These are phyloP conservation scores for Colletotrichum eleusines DNA, from an alignment of 2,329 filamentous ascomycete species.

Conservation along the genomic window DNA sequence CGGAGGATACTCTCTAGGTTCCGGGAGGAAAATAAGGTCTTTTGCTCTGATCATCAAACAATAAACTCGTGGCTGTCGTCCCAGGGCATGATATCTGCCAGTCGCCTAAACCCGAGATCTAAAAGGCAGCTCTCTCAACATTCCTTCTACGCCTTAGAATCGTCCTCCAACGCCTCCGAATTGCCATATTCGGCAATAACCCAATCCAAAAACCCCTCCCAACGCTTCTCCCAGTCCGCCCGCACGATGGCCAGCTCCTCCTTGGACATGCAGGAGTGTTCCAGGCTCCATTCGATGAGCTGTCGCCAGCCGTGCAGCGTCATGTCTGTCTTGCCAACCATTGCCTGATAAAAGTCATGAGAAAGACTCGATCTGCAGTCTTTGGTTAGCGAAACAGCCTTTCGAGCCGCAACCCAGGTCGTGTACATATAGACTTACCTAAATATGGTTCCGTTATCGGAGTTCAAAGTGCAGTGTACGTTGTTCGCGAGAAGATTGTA, in stretches of 20 bases:
- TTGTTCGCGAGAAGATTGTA: slow-evolving; percentile 78
- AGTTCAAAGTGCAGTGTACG: slow-evolving; percentile 79
- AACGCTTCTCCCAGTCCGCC: slow-evolving; percentile 64
- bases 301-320: slow-evolving; percentile 79
- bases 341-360: slow-evolving; percentile 82
- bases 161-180: slow-evolving; percentile 7
- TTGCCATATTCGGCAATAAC: slow-evolving; percentile 59
- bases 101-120: neutral
- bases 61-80: neutral
- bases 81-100: neutral
- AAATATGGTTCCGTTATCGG: slow-evolving; percentile 81
- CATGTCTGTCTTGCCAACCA: slow-evolving; percentile 77
- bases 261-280: slow-evolving; percentile 67
- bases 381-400: slow-evolving; percentile 18
- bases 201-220: slow-evolving; percentile 69
- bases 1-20: neutral
- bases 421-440: slow-evolving; percentile 57
- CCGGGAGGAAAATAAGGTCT: neutral
- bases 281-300: slow-evolving; percentile 71
- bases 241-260: slow-evolving; percentile 54
- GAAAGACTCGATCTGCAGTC: slow-evolving; percentile 72
- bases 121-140: neutral
- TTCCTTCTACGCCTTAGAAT: neutral
- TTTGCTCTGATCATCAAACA: neutral
- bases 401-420: neutral